phyloP scores from a whole-genome alignment of 2,329 filamentous ascomycete species.

The Ophiosphaerella korrae region DNA sequence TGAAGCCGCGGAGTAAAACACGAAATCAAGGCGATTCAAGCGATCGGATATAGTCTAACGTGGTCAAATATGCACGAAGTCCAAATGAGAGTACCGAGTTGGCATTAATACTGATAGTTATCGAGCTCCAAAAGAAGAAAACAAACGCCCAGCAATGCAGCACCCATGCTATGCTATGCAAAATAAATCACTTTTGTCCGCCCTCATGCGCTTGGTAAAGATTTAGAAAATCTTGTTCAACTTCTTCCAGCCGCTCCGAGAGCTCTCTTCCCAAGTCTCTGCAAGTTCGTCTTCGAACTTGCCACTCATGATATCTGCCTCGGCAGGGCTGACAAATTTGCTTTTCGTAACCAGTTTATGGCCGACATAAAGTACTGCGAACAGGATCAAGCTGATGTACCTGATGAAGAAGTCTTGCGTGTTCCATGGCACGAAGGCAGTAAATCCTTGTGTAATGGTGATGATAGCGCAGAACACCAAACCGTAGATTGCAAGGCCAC shows the following conservation, averaged over 20 bases:
- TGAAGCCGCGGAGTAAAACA: no score
- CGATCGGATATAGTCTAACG: no score
- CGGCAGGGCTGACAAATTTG: constrained; percentile 47
- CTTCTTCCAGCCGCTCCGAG: constrained; percentile 40
- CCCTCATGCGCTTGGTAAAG: neutral
- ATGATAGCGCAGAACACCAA: constrained; percentile 47
- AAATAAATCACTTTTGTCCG: constrained; percentile 17
- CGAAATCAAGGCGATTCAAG: no score
- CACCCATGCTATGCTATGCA: constrained; percentile 24
- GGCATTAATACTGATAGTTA: constrained; percentile 21
- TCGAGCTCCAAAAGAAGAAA: constrained; percentile 9
- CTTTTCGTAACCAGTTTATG: constrained; percentile 58
- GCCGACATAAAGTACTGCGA: constrained; percentile 60
- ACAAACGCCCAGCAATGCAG: constrained; percentile 28
- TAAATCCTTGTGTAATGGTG: constrained; percentile 49
- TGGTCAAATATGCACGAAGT: neutral
- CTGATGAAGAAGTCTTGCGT: constrained; percentile 46
- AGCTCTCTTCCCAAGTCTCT: constrained; percentile 42
- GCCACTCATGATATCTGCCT: constrained; percentile 52
- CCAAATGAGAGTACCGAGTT: neutral
- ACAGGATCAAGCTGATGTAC: constrained; percentile 48
- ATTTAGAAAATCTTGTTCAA: constrained; percentile 30
- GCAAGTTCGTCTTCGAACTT: constrained; percentile 38
- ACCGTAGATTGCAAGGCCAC: constrained; percentile 44
- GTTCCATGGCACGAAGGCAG: constrained; percentile 48